A percentile compares a stretch with the other conserved stretches of the same genome.
These are phyloP conservation scores for Linderniella brevidens DNA, from an alignment of 257 asterid species.

Conservation along the genomic window DNA sequence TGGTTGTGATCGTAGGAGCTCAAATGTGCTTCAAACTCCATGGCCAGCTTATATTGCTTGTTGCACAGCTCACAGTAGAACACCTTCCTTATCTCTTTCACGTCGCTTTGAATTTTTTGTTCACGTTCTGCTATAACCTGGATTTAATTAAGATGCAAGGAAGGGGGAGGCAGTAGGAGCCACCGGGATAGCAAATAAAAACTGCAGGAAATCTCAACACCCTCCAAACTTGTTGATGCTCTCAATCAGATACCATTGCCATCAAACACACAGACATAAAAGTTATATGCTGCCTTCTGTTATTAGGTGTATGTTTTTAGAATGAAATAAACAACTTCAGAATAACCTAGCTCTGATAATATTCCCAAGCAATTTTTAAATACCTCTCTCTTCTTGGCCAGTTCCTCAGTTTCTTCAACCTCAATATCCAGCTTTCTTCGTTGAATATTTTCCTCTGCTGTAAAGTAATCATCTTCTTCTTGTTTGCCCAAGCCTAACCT, in stretches of 20 bases:
- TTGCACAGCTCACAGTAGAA: slow-evolving; percentile 97
- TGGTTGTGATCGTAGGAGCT: slow-evolving; percentile 99
- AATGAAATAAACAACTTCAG: neutral
- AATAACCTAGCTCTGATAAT: neutral
- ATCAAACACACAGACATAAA: slow-evolving; percentile 76
- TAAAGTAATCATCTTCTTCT: slow-evolving; percentile 92
- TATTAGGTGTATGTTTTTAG: slow-evolving; percentile 37
- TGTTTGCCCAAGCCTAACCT: slow-evolving; percentile 93
- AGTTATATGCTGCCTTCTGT: slow-evolving; percentile 96
- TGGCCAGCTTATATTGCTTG: slow-evolving; percentile 95
- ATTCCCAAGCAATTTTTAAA: slow-evolving; percentile 18
- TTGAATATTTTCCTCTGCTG: slow-evolving; percentile 98
- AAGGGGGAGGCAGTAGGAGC: slow-evolving; percentile 98
- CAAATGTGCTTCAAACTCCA: slow-evolving; percentile 92
- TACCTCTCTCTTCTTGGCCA: slow-evolving; percentile 96
- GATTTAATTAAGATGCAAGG: slow-evolving; percentile 98
- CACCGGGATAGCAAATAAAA: slow-evolving; percentile 90
- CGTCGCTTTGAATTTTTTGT: slow-evolving; percentile 84
- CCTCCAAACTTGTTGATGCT: slow-evolving; percentile 81
- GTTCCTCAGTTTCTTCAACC: slow-evolving; percentile 86
- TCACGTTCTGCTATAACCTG: slow-evolving; percentile 99
- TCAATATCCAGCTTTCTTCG: slow-evolving; percentile 84
- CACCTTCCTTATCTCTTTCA: slow-evolving; percentile 88
- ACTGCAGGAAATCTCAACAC: slow-evolving; percentile 95
- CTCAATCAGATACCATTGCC: slow-evolving; percentile 74